Evolutionary conservation across 1,284 basidiomycete genomes (phyloP), one percentile per base, ranked within the genome.

Genomic region (Veloporphyrellus conicus): DNA sequence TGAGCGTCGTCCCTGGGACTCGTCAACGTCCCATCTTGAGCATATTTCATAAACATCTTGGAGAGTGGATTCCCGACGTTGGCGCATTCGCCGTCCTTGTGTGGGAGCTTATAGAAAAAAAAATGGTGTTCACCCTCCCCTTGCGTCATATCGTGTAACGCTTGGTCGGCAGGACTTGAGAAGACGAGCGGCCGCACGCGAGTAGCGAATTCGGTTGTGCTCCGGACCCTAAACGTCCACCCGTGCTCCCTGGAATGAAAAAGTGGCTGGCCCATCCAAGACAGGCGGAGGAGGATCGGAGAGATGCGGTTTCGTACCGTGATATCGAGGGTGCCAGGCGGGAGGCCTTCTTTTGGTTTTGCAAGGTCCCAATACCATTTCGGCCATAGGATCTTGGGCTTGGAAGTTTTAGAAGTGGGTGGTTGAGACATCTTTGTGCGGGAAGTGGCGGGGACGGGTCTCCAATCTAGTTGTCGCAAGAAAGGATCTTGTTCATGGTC

Each of bases 301-400:
- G 94, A 82, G 28, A 93, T 75, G 14, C 87, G 81, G 54, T 84
- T 92, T 38, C 93, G 85, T 37, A 90, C 82, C 3, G 94, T 94
- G 47, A 99, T 72, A 59, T 96, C 92, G 25, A 97, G 76, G 3
- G 83, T 77, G 6, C 84, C 84, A 0, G 82, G 80, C 1, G 77
- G 70, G 41, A 71, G 58, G 49, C 71, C 81, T 58, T 84, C 86
- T 68, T 78, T 83, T 3, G 86, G 85, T 56, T 74, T 82, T 4
- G 84, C 71, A 3, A 93, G 78, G 33, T 98, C 93, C 91, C 90
- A 95, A 65, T 93, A 99, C 95, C 96, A 99, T 62, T 93, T 90
- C 0, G 94, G 95, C 84, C 84, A 86, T 25, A 73, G 51, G 0
- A 82, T 73, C 31, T 49, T 57, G 5, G 43, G 36, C 12, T 48